A percentile compares a stretch with the other conserved stretches of the same genome.
Conservation (phyloP, 306 rosid genomes). For the Trifolium repens region DNA sequence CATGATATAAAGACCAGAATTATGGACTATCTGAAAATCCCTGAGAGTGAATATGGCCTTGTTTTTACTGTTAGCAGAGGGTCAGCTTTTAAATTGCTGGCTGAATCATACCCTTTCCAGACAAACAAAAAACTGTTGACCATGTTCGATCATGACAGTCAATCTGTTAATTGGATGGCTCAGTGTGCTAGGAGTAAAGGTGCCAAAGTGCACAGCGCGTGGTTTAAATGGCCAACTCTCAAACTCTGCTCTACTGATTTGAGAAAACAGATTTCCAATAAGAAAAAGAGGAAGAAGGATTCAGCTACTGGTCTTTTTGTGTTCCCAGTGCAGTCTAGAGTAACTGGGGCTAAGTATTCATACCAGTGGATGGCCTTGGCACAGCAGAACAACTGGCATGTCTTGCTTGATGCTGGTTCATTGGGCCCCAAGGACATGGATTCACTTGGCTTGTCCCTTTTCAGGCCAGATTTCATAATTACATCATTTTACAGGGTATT, state of each 20-base stretch:
- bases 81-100: slow-evolving; percentile 83
- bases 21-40: slow-evolving; percentile 95
- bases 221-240: slow-evolving; percentile 99
- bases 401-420: slow-evolving; percentile 94
- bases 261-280: slow-evolving; percentile 86
- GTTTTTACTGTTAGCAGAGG: slow-evolving; percentile 99
- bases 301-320: slow-evolving; percentile 90
- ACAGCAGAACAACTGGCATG: slow-evolving; percentile 98
- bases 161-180: slow-evolving; percentile 94
- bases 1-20: slow-evolving; percentile 82
- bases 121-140: slow-evolving; percentile 88
- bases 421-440: slow-evolving; percentile 99
- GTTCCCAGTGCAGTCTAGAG: slow-evolving; percentile 97
- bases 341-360: slow-evolving; percentile 92
- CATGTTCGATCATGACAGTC: slow-evolving; percentile 97
- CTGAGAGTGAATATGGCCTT: slow-evolving; percentile 93
- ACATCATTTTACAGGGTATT: slow-evolving; percentile 97
- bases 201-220: slow-evolving; percentile 85
- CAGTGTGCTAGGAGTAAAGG: slow-evolving; percentile 93
- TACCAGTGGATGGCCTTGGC: slow-evolving; percentile 99
- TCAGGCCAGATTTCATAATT: slow-evolving; percentile 92
- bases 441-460: slow-evolving; percentile 91
- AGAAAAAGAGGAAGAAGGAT: slow-evolving; percentile 93
- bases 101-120: slow-evolving; percentile 93
- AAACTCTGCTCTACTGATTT: slow-evolving; percentile 93